phyloP scores from a whole-genome alignment of 2,329 filamentous ascomycete species.

The Pyrenophora teres region DNA sequence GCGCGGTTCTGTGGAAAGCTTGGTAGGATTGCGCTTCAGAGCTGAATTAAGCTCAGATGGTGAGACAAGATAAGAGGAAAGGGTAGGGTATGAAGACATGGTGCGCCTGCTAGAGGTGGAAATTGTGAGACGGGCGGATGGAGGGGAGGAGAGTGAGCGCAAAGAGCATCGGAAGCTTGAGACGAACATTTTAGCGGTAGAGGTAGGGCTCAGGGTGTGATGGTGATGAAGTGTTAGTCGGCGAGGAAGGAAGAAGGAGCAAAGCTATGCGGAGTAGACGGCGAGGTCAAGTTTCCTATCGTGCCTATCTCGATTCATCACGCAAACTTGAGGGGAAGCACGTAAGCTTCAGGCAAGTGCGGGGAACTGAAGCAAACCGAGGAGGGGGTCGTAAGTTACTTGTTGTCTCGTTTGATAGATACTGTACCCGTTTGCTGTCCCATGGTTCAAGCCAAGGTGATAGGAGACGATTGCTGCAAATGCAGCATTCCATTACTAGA shows the following conservation, averaged over 20 bases:
- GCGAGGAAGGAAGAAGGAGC: conserved; percentile 9
- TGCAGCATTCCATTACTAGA: background rate
- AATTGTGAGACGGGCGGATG: conserved; percentile 18
- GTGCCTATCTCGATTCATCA: conserved; percentile 23
- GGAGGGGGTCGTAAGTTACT: conserved; percentile 10
- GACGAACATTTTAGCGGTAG: conserved; percentile 38
- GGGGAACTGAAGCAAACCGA: conserved; percentile 8
- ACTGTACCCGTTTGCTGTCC: too few relatives aligned
- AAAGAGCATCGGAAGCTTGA: conserved; percentile 33
- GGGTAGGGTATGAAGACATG: conserved; percentile 46
- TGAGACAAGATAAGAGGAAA: conserved; percentile 84
- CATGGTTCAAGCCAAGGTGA: too few relatives aligned
- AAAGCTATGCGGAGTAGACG: conserved; percentile 12
- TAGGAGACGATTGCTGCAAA: background rate
- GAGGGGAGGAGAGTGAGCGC: conserved; percentile 25
- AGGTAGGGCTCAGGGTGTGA: conserved; percentile 10
- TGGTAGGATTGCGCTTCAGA: conserved; percentile 79
- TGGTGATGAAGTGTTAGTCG: conserved; percentile 3
- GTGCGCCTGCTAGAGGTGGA: conserved; percentile 19
- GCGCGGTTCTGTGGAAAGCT: conserved; percentile 79
- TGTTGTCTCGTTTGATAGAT: background rate
- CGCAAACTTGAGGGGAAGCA: conserved; percentile 4
- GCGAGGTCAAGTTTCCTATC: conserved; percentile 23
- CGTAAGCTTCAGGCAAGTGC: conserved; percentile 12
- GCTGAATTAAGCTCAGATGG: conserved; percentile 81